phyloP scores from a whole-genome alignment of 2,329 filamentous ascomycete species.

The Exophiala viscosa region DNA sequence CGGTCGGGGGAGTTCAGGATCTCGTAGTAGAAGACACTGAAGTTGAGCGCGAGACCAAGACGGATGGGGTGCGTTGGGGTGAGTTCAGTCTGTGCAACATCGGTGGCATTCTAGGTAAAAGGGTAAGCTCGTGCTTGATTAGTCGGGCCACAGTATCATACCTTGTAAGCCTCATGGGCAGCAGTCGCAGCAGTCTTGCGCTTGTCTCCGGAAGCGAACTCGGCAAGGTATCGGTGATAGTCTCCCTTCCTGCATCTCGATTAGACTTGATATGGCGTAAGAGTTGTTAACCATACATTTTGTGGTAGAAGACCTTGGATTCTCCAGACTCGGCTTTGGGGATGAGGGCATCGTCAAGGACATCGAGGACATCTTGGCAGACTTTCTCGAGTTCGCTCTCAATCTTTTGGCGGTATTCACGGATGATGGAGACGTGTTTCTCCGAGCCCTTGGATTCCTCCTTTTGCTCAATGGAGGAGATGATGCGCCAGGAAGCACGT shows the following conservation, averaged over 20 bases:
- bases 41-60: conserved; percentile 95
- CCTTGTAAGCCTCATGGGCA: conserved; percentile 96
- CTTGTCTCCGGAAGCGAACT: conserved; percentile 91
- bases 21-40: conserved; percentile 99
- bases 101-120: conserved; percentile 77
- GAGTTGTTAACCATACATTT: conserved; percentile 65
- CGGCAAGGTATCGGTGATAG: conserved; percentile 92
- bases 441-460: conserved; percentile 98
- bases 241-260: conserved; percentile 75
- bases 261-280: conserved; percentile 15
- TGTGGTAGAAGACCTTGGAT: conserved; percentile 99
- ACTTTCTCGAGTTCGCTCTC: conserved; percentile 95
- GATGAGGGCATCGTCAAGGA: conserved; percentile 88
- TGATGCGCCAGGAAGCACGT: conserved; percentile 98
- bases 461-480: conserved; percentile 99
- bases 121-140: conserved; percentile 7
- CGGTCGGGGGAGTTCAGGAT: conserved; percentile 97
- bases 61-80: conserved; percentile 97
- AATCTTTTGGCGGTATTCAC: conserved; percentile 97
- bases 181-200: conserved; percentile 82
- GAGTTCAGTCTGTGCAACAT: conserved; percentile 95
- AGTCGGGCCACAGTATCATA: conserved; percentile 43
- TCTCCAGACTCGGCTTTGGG: conserved; percentile 94
- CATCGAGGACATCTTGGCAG: conserved; percentile 95
- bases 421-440: conserved; percentile 90